phyloP scores from a whole-genome alignment of 83 land plant genomes.

The Larix sibirica region DNA sequence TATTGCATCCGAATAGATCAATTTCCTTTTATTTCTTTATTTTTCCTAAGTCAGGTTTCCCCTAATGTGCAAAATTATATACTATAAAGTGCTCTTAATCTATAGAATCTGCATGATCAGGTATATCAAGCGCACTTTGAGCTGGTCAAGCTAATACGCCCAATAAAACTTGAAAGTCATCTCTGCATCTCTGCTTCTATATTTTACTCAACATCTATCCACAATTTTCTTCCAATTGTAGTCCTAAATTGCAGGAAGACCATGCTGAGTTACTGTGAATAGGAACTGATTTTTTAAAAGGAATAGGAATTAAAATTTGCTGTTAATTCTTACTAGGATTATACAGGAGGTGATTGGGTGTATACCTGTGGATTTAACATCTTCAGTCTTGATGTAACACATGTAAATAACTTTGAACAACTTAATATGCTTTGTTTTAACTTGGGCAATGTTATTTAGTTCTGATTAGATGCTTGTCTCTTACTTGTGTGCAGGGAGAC shows the following conservation, averaged over 20 bases:
- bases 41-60: no score
- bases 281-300: not conserved
- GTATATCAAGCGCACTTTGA: not conserved
- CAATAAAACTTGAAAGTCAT: not conserved
- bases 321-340: not conserved
- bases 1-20: no score
- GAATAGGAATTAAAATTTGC: no score
- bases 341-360: not conserved
- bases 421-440: not conserved
- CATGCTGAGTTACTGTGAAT: not conserved
- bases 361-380: not conserved
- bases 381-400: not conserved
- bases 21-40: no score
- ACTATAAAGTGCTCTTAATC: no score
- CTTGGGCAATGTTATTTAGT: not conserved
- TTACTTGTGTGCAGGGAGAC: constrained; percentile 30
- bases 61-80: no score
- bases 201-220: not conserved
- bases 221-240: not conserved
- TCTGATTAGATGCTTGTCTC: not conserved
- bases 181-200: not conserved
- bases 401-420: not conserved
- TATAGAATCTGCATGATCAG: not conserved
- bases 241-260: not conserved
- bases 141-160: not conserved